Base-by-base conservation (phyloP, 257 asterid genomes). In the Ballota nigra region DNA sequence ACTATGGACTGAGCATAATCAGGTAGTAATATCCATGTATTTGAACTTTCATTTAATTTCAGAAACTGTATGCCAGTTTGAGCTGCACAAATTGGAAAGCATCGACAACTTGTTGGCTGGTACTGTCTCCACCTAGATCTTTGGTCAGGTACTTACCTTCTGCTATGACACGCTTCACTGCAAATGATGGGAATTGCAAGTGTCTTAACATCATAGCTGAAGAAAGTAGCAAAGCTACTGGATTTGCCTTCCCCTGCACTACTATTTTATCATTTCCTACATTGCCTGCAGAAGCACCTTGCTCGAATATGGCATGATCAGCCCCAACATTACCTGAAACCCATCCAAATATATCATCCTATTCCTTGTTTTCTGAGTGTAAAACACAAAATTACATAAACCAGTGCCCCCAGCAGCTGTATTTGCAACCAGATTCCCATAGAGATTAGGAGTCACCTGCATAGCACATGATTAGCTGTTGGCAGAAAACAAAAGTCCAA, bases 361-460 rank as follows among this genome's bases (percentile, higher is more conserved):
- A 40, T 73, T 62, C 22, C 68, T 19, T 65, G 52, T 34, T 34
- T 10, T 34, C 40, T 34, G 40, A n/a, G n/a, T n/a, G n/a, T n/a
- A n/a, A n/a, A n/a, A n/a, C n/a, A n/a, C n/a, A n/a, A n/a, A n/a
- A n/a, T n/a, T n/a, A n/a, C n/a, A n/a, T n/a, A n/a, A 93, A 63
- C 99, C 99, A 22, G 97, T 89, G 53, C 99, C 99, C 66, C 99
- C 99, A 40, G 99, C 99, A 34, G 98, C 98, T 34, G 85, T 87
- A 80, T 95, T 92, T 68, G 97, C 82, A 29, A 95, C 86, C 74
- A 95, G 86, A 79, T 95, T 92, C 55, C 99, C 98, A 19, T 95
- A 95, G 22, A 95, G 97, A 85, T 95, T 95, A 45, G 97, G 99
- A 55, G 99, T 95, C 66, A 95, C 96, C 99, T 95, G 81, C 75